A percentile compares a stretch with the other conserved stretches of the same genome.
phyloP scores from a whole-genome alignment of 345 rosid genomes.

The Zanthoxylum bungeanum region DNA sequence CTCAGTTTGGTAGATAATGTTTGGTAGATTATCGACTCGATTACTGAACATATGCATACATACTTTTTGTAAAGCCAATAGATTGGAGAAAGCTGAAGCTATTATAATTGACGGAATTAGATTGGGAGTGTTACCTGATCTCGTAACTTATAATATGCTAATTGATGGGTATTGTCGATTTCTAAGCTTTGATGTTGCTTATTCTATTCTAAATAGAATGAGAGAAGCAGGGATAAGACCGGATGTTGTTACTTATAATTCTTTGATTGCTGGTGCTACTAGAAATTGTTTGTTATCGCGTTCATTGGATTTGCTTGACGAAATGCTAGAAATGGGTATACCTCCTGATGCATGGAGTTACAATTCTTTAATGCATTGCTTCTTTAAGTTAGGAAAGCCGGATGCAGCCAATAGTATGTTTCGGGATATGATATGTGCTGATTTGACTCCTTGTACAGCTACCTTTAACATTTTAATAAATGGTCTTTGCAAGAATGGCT shows the following conservation, averaged over 20 bases:
- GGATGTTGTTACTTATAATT: conserved; percentile 59
- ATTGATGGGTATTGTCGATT: conserved; percentile 63
- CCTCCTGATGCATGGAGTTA: conserved; percentile 81
- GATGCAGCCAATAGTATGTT: conserved; percentile 63
- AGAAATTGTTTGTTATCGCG: conserved; percentile 34
- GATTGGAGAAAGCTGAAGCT: conserved; percentile 59
- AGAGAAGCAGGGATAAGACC: conserved; percentile 61
- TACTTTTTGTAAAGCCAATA: conserved; percentile 53
- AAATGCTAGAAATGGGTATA: conserved; percentile 63
- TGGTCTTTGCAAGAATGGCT: conserved; percentile 78
- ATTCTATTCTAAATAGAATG: conserved; percentile 59
- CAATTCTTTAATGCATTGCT: conserved; percentile 75
- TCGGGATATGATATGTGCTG: conserved; percentile 33
- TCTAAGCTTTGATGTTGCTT: conserved; percentile 57
- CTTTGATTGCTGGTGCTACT: conserved; percentile 66
- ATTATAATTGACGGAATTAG: conserved; percentile 59
- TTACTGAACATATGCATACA: conserved; percentile 58
- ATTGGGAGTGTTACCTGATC: conserved; percentile 77
- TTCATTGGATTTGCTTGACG: conserved; percentile 67
- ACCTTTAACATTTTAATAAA: conserved; percentile 71
- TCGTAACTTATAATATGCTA: conserved; percentile 73
- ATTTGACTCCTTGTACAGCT: conserved; percentile 36
- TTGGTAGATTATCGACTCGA: conserved; percentile 49
- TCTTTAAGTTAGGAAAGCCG: conserved; percentile 59
- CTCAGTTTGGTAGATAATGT: too few species aligned